These are phyloP conservation scores for Aspergillus bertholletiae DNA, from an alignment of 495 filamentous ascomycete genomes.

Conservation along the genomic window DNA sequence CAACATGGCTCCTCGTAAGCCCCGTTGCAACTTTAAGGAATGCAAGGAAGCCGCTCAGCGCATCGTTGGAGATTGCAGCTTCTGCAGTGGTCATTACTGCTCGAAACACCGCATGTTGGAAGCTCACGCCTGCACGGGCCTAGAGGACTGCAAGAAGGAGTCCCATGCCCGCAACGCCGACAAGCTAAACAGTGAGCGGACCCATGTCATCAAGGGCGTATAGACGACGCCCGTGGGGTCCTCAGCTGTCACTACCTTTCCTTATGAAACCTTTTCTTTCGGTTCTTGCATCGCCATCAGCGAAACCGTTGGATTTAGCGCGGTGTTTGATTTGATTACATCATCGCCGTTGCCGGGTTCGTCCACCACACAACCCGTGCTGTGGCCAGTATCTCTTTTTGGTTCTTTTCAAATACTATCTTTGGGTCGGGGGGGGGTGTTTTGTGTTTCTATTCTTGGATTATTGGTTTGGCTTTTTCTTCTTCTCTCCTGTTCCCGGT, in stretches of 20 bases:
- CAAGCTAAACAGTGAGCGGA: constrained; percentile 87
- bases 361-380: neutral
- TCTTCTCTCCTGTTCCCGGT: neutral
- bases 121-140: constrained; percentile 86
- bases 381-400: constrained; percentile 7
- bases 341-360: constrained; percentile 3
- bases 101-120: constrained; percentile 90
- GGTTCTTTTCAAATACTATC: constrained; percentile 14
- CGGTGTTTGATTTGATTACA: constrained; percentile 25
- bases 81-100: constrained; percentile 92
- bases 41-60: constrained; percentile 82
- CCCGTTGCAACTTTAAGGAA: constrained; percentile 81
- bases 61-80: constrained; percentile 94
- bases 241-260: neutral
- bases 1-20: constrained; percentile 68
- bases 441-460: constrained; percentile 7
- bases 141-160: constrained; percentile 97
- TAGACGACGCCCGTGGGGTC: constrained; percentile 22
- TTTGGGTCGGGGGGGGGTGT: constrained; percentile 13
- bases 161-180: constrained; percentile 87
- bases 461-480: constrained; percentile 3
- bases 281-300: constrained; percentile 6
- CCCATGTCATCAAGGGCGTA: constrained; percentile 63
- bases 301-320: constrained; percentile 25
- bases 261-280: neutral